A percentile compares a stretch with the other conserved stretches of the same genome.
These are phyloP conservation scores for Ceratocystis destructans DNA, from an alignment of 2,329 filamentous ascomycete species.

Conservation along the genomic window DNA sequence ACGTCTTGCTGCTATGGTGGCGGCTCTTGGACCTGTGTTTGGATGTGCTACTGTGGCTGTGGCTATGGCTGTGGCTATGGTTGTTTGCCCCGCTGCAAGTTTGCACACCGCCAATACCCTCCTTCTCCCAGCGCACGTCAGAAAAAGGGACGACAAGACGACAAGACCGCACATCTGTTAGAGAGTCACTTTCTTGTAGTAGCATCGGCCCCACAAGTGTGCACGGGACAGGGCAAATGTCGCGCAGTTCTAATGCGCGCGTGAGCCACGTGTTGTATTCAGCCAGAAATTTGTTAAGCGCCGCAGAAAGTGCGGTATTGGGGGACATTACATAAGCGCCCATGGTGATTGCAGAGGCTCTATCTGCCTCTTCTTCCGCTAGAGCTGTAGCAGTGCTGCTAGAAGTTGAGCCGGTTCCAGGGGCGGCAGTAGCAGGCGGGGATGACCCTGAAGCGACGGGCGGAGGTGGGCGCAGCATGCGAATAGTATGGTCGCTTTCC, in stretches of 20 bases:
- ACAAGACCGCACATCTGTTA: conserved; percentile 56
- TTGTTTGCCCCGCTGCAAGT: conserved; percentile 23
- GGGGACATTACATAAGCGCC: conserved; percentile 72
- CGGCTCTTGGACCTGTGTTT: conserved; percentile 22
- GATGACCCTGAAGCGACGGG: conserved; percentile 31
- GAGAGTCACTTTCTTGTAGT: conserved; percentile 61
- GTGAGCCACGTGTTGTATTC: conserved; percentile 76
- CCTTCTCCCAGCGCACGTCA: conserved; percentile 75
- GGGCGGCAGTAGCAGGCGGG: conserved; percentile 25
- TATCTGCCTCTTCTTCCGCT: conserved; percentile 35
- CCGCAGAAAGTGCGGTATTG: conserved; percentile 67
- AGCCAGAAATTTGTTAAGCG: conserved; percentile 66
- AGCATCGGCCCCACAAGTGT: conserved; percentile 62
- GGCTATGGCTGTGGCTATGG: not conserved
- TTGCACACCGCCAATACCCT: conserved; percentile 50
- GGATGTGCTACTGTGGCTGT: conserved; percentile 46
- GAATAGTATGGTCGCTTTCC: conserved; percentile 75
- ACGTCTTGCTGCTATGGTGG: not conserved
- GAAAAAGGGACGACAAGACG: conserved; percentile 77
- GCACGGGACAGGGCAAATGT: conserved; percentile 63
- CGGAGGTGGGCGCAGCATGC: conserved; percentile 68
- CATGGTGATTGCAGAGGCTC: conserved; percentile 52
- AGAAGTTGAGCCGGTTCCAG: conserved; percentile 17
- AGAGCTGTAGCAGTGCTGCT: not conserved
- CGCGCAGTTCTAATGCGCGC: conserved; percentile 57